phyloP scores from a whole-genome alignment of 2,329 filamentous ascomycete genomes.

The Phialocephala subalpina region DNA sequence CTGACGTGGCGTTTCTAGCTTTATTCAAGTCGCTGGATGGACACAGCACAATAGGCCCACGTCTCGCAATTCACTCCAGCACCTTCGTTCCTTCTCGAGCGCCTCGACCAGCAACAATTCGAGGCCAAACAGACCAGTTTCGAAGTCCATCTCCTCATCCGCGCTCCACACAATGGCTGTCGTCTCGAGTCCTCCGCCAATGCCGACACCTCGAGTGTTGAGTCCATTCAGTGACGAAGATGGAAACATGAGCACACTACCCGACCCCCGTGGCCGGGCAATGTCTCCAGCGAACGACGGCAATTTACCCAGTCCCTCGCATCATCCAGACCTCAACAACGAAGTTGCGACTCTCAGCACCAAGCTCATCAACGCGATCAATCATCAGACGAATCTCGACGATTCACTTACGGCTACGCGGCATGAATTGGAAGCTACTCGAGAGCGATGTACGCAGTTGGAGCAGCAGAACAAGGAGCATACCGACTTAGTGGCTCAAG shows the following conservation, averaged over 20 bases:
- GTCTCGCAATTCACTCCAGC: constrained; percentile 52
- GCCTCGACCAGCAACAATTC: constrained; percentile 44
- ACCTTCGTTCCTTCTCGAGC: constrained; percentile 61
- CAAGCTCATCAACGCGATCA: constrained; percentile 97
- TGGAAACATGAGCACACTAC: constrained; percentile 73
- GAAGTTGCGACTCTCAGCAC: constrained; percentile 93
- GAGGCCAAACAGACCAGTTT: constrained; percentile 45
- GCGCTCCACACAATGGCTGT: constrained; percentile 50
- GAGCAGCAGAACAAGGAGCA: constrained; percentile 70
- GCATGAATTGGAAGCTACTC: constrained; percentile 80
- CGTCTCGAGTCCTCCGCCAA: constrained; percentile 35
- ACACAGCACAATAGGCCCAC: constrained; percentile 54
- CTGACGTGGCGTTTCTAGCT: constrained; percentile 48
- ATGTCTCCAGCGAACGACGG: constrained; percentile 54
- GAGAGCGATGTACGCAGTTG: constrained; percentile 71
- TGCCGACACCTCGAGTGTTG: constrained; percentile 38
- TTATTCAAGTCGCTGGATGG: constrained; percentile 61
- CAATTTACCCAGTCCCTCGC: constrained; percentile 46
- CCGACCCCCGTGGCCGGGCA: constrained; percentile 66
- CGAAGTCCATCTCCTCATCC: constrained; percentile 49
- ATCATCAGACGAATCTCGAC: constrained; percentile 91
- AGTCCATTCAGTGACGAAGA: constrained; percentile 56
- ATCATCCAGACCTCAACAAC: constrained; percentile 64
- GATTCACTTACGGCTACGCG: constrained; percentile 85
- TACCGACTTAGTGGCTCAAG: constrained; percentile 72